Percentiles rank a stretch among this genome's conserved stretches.
phyloP scores from a whole-genome alignment of 805 yeast genomes.

The Candida stauntonica region DNA sequence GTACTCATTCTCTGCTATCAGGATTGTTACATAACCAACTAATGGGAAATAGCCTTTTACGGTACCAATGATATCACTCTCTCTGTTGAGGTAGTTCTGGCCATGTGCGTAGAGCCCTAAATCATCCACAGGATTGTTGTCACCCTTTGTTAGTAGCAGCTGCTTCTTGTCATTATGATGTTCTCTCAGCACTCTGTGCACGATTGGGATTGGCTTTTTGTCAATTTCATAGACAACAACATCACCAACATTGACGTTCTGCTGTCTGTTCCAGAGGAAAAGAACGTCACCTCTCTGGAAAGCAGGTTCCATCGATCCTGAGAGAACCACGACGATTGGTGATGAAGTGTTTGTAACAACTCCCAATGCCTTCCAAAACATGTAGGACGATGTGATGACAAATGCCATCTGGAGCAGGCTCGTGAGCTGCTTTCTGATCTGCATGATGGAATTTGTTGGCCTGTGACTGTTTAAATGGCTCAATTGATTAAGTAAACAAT shows the following conservation, averaged over 20 bases:
- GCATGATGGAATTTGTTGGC: constrained; percentile 35
- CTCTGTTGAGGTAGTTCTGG: constrained; percentile 72
- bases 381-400: constrained; percentile 83
- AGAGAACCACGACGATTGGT: constrained; percentile 92
- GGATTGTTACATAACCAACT: constrained; percentile 86
- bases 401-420: constrained; percentile 70
- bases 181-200: constrained; percentile 87
- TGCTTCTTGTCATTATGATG: constrained; percentile 61
- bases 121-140: constrained; percentile 91
- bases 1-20: constrained; percentile 83
- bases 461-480: too few relatives aligned
- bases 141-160: constrained; percentile 87
- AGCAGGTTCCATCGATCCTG: constrained; percentile 99
- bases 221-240: constrained; percentile 86
- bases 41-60: constrained; percentile 91
- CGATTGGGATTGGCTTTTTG: constrained; percentile 87
- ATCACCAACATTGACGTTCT: constrained; percentile 73
- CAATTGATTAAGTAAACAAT: too few relatives aligned
- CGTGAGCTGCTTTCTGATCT: constrained; percentile 54
- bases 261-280: constrained; percentile 83
- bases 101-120: constrained; percentile 74
- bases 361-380: constrained; percentile 84
- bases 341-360: constrained; percentile 78
- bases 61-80: constrained; percentile 77
- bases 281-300: constrained; percentile 96